Evolutionary conservation across 352 stramenopile genomes (phyloP), one percentile per base, ranked within the genome.

Genomic region (Globisporangium carolinianum): DNA sequence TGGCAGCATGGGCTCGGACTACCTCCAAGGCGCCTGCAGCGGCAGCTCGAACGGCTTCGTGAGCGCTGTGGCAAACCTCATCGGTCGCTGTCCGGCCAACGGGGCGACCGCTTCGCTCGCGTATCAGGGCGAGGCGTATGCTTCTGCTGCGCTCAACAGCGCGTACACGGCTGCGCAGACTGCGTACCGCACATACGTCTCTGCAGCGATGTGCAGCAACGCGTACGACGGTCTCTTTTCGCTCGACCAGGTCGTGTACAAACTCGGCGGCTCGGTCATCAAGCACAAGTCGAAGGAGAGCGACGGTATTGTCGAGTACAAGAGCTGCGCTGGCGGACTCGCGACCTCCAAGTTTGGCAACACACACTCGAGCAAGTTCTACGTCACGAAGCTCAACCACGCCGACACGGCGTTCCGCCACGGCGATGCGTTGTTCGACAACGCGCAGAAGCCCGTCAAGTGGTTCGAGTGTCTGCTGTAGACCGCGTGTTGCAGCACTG

Each of bases 361-460:
- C 32, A 65, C 62, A 41, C 87, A 86, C 62, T 53, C 15, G 1
- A 66, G 69, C 36, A 61, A 61, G 35, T 82, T 84, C 60, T 90
- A 90, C 66, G 59, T 77, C 53, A 78, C 77, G 32, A 58, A 66
- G 55, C 64, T 90, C 57, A 90, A 88, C 62, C 77, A 90, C 56
- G 63, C 69, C n/a, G 79, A 90, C 54, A 83, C 71, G 5, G 69
- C 75, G 3, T 83, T 88, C 59, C 79, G 72, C 47, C 68, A 84
- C 53, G 77, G 77, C 15, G 79, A 88, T 42, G 75, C 69, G 0
- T 68, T 77, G 45, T 79, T 79, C 38, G 67, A 71, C 46, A 60
- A 65, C 0, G 56, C 72, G 4, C 71, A 83, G 56, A 88, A 81
- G 57, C 79, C 79, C 0, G 51, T 83, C 15, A 88, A 87, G 55